Evolutionary conservation across 495 filamentous ascomycete genomes (phyloP), one percentile per base, ranked within the genome.

Genomic region (Ascobolus immersus): DNA sequence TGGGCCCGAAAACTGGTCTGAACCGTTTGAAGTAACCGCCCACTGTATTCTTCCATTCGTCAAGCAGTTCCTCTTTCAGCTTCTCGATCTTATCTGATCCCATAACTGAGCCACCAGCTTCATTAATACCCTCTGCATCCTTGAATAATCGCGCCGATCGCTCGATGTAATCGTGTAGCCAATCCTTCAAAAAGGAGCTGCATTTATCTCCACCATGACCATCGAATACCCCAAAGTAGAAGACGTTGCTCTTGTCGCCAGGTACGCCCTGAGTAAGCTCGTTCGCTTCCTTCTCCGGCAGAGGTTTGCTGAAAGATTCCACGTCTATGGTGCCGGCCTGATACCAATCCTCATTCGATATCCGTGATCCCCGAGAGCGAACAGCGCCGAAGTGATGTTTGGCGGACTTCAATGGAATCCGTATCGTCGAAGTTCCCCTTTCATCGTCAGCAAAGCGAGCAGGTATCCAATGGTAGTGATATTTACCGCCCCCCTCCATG

Each of bases 161-260:
- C 50, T 96, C 84, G 27, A 96, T 69, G 47, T 90, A 90, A 12
- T 69, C 65, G 51, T 94, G 86, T 38, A 96, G 61, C 33, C 71
- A 59, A 31, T 92, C 74, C 37, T 73, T 69, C 33, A 93, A 53
- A 40, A 89, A 94, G 12, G 67, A 66, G 48, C 76, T 84, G 48
- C 86, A 94, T 44, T 93, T 77, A 21, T 57, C 64, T 12, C 86
- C 86, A 14, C 86, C 86, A 58, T 96, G 86, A 14, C 86, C 86
- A 56, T 96, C 86, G 45, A 94, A 96, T 0, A 94, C 71, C 2
- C 66, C 79, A 54, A 90, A 96, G 51, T 94, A 96, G 53, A 96
- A 96, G 5, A 93, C 74, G 47, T 39, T n/a, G n/a, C n/a, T n/a
- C n/a, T n/a, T n/a, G n/a, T n/a, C n/a, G n/a, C n/a, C n/a, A n/a